Percentiles rank a stretch among this genome's conserved stretches.
Evolutionary conservation across 768 basidiomycete species (phyloP).

Genomic region (Mycena rebaudengoi): DNA sequence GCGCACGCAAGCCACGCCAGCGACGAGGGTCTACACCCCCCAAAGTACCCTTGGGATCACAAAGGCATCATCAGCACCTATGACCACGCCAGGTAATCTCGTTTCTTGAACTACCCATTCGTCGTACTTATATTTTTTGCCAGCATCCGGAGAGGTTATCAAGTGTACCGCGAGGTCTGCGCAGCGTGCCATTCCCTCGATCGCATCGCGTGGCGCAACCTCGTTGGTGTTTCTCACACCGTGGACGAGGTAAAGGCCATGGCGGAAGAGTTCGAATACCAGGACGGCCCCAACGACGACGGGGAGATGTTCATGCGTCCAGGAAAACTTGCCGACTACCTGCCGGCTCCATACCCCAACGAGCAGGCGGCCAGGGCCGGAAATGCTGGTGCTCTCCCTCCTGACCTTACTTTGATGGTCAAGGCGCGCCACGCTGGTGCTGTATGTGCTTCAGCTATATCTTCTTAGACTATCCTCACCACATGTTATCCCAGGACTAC

Average conservation of each 20-base stretch:
- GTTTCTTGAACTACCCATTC: slow-evolving; percentile 22
- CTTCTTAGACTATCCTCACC: slow-evolving; percentile 1
- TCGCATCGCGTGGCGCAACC: slow-evolving; percentile 99
- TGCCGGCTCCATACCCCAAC: slow-evolving; percentile 95
- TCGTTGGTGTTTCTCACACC: slow-evolving; percentile 97
- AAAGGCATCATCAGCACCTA: slow-evolving; percentile 89
- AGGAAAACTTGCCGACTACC: slow-evolving; percentile 97
- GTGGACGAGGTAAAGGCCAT: slow-evolving; percentile 87
- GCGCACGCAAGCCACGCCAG: slow-evolving; percentile 92
- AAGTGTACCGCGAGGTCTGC: slow-evolving; percentile 99
- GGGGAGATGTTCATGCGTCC: slow-evolving; percentile 99
- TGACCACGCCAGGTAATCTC: slow-evolving; percentile 91
- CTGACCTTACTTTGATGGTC: slow-evolving; percentile 95
- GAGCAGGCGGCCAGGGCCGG: slow-evolving; percentile 96
- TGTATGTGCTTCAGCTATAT: slow-evolving; percentile 60
- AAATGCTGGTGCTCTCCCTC: slow-evolving; percentile 95
- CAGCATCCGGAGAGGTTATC: slow-evolving; percentile 95
- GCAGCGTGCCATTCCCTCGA: slow-evolving; percentile 99
- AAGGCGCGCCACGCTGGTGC: slow-evolving; percentile 98
- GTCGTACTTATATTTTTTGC: slow-evolving; percentile 7
- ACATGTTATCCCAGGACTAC: slow-evolving; percentile 74
- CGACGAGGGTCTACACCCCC: slow-evolving; percentile 94
- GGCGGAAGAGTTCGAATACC: slow-evolving; percentile 98
- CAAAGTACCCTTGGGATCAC: slow-evolving; percentile 91
- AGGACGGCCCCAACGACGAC: slow-evolving; percentile 91